Conservation (phyloP, 1,139 yeast species). For the Kodamaea ohmeri region DNA sequence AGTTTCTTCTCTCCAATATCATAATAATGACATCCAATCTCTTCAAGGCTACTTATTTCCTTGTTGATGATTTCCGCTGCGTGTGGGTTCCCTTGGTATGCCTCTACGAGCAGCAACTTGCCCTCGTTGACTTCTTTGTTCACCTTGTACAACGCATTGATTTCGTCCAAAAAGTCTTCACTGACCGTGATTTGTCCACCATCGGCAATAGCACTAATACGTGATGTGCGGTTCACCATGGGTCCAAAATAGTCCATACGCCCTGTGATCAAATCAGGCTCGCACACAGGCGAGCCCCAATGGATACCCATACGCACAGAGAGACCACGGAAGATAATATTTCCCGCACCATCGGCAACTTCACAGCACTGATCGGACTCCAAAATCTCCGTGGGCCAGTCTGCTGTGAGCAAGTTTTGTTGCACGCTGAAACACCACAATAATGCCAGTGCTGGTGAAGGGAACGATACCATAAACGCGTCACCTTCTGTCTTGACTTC, state of each 20-base stretch:
- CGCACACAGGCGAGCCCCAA: constrained; percentile 98
- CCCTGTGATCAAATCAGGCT: constrained; percentile 87
- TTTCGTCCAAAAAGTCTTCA: constrained; percentile 74
- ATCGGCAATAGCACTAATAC: constrained; percentile 92
- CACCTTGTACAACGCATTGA: constrained; percentile 54
- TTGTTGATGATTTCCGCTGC: constrained; percentile 65
- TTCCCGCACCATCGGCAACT: constrained; percentile 65
- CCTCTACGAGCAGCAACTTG: constrained; percentile 44
- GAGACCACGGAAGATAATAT: constrained; percentile 74
- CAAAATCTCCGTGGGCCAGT: constrained; percentile 94
- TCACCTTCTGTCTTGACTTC: constrained; percentile 99
- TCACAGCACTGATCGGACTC: constrained; percentile 84
- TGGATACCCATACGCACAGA: constrained; percentile 98
- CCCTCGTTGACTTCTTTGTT: constrained; percentile 48
- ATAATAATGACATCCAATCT: constrained; percentile 66
- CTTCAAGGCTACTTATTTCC: constrained; percentile 65
- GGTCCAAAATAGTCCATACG: constrained; percentile 99
- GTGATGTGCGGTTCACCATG: constrained; percentile 92
- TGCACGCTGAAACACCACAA: constrained; percentile 96
- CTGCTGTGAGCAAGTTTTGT: constrained; percentile 73
- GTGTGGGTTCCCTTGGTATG: constrained; percentile 58
- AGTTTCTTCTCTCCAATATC: constrained; percentile 84
- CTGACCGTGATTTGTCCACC: constrained; percentile 96
- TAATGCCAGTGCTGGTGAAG: constrained; percentile 85
- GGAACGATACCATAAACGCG: constrained; percentile 98